Conservation (phyloP, 2,329 filamentous ascomycete species). For the Diplodia intermedia region DNA sequence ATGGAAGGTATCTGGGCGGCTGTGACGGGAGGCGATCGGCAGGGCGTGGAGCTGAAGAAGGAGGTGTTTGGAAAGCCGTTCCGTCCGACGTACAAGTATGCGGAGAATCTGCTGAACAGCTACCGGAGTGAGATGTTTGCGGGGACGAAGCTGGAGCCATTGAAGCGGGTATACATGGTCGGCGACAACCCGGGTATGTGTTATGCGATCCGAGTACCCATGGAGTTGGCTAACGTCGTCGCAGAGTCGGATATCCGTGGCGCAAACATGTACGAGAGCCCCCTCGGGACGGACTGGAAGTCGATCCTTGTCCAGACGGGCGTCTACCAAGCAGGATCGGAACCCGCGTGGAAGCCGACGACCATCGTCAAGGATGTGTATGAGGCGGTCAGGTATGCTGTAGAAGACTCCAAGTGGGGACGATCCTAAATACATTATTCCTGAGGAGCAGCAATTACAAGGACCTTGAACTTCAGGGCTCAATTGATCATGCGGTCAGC, state of each 20-base stretch:
- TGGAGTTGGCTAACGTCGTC: background rate
- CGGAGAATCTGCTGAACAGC: constrained; percentile 72
- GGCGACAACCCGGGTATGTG: constrained; percentile 62
- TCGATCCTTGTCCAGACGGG: constrained; percentile 81
- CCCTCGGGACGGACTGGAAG: constrained; percentile 74
- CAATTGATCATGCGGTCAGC: background rate
- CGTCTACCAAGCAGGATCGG: constrained; percentile 67
- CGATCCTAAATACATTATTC: constrained; percentile 48
- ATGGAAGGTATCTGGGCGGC: constrained; percentile 80
- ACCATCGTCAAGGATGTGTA: constrained; percentile 76
- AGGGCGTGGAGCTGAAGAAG: constrained; percentile 63
- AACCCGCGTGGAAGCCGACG: constrained; percentile 67
- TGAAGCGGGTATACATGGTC: constrained; percentile 89
- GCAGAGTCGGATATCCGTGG: constrained; percentile 84
- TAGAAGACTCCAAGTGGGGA: constrained; percentile 55
- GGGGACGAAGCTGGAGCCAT: constrained; percentile 48
- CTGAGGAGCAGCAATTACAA: background rate
- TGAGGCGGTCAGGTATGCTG: constrained; percentile 77
- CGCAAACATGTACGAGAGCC: constrained; percentile 76
- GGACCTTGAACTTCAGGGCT: background rate
- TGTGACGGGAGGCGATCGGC: constrained; percentile 65
- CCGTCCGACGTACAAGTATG: constrained; percentile 78
- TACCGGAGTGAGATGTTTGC: constrained; percentile 63
- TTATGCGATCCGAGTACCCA: too few species aligned
- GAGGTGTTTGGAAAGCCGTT: constrained; percentile 85